Evolutionary conservation across 2,329 filamentous ascomycete species (phyloP).

Genomic region (Aspergillus pseudotamarii): DNA sequence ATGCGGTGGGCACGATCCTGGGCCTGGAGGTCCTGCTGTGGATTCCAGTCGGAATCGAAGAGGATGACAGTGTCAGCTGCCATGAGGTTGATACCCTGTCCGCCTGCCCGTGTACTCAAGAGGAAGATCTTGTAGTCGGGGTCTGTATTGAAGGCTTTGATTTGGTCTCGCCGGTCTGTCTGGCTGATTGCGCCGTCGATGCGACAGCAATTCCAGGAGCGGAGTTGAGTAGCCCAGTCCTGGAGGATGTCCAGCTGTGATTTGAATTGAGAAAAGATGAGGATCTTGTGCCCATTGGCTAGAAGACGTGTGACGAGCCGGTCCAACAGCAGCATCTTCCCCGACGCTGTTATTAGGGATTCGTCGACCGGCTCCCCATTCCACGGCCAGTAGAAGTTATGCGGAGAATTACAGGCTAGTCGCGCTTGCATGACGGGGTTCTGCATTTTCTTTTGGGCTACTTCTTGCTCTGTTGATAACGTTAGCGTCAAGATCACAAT

Average conservation of each 20-base stretch:
- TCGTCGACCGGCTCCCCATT: constrained; percentile 71
- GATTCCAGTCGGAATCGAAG: constrained; percentile 92
- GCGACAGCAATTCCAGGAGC: constrained; percentile 79
- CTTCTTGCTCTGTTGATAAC: constrained; percentile 69
- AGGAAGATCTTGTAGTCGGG: constrained; percentile 75
- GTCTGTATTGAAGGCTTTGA: constrained; percentile 71
- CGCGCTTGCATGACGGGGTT: constrained; percentile 92
- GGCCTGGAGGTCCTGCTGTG: constrained; percentile 93
- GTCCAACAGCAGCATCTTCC: constrained; percentile 95
- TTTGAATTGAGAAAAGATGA: constrained; percentile 97
- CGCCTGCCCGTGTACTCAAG: constrained; percentile 86
- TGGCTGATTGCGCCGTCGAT: constrained; percentile 90
- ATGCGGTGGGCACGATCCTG: constrained; percentile 96
- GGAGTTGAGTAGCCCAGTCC: constrained; percentile 78
- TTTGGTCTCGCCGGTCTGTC: constrained; percentile 68
- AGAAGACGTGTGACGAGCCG: constrained; percentile 79
- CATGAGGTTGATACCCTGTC: constrained; percentile 92
- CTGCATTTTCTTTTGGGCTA: constrained; percentile 87
- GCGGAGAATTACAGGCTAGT: constrained; percentile 87
- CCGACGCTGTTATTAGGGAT: constrained; percentile 80
- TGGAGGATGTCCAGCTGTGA: constrained; percentile 89
- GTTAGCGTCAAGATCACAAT: constrained; percentile 12
- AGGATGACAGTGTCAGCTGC: constrained; percentile 90
- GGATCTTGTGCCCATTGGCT: constrained; percentile 76
- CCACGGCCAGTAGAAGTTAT: constrained; percentile 97